Evolutionary conservation across 2,329 filamentous ascomycete genomes (phyloP), one percentile per base, ranked within the genome.

Genomic region (Phyllosticta citrichinensis): DNA sequence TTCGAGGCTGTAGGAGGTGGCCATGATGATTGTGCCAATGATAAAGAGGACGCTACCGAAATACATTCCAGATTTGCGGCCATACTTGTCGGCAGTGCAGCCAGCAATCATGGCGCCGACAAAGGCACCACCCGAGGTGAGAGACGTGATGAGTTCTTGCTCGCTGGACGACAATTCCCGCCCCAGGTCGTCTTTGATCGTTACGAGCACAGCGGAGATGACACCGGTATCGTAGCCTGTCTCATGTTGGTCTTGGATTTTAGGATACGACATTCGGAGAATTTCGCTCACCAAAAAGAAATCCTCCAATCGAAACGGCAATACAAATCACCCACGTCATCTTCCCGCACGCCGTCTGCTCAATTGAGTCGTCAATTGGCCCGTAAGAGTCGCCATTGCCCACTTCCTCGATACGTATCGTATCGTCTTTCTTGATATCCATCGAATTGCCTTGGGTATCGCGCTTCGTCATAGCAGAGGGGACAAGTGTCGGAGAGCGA

Each of bases 111-210:
- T 68, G 10, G 71, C 71, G 22, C 73, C 73, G 47, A 75, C 65
- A 47, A 75, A 69, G 6, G 73, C 73, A 27, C 71, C 73, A 12
- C 69, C 73, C 20, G 71, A 72, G 50, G 70, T 73, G 40, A 75
- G 66, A 12, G 71, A 71, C n/a, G 73, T 75, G 52, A 75, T 71
- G 6, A 73, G 67, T 62, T 75, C 73, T 60, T 75, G 70, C 64
- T 75, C 72, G 33, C 52, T 50, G 33, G 57, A 55, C 6, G 57
- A 50, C 8, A 60, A 40, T 1, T 30, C 12, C 2, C 55, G 33
- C 8, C 57, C 52, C 1, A 55, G 33, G 2, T 65, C 68, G 10
- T 70, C 68, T 8, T 62, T 68, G 52, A 71, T 65, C 0, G 69
- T 73, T 11, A 75, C 73, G 12, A 75, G 66, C 2, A 75, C 71